A percentile compares a stretch with the other conserved stretches of the same genome.
These are phyloP conservation scores for Xerocomus minutiporus DNA, from an alignment of 1,284 basidiomycete genomes.

Conservation along the genomic window DNA sequence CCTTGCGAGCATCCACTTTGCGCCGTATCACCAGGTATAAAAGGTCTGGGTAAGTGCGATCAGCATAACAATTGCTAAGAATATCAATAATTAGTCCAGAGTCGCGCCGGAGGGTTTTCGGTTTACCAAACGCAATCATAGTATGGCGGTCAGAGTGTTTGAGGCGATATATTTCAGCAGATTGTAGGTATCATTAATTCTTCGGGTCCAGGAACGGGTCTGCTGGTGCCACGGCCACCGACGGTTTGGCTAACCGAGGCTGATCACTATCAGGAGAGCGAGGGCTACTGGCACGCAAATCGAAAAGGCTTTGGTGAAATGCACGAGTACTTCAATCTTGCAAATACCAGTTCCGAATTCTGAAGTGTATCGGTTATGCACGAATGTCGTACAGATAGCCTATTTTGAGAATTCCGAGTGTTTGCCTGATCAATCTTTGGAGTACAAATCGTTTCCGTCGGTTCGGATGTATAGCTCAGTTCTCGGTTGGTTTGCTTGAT, in stretches of 20 bases:
- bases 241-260: constrained; percentile 2
- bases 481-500: too few species aligned
- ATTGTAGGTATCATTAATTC: constrained; percentile 53
- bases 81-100: not conserved
- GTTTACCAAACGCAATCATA: constrained; percentile 41
- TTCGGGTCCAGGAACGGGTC: constrained; percentile 46
- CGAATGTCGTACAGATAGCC: too few species aligned
- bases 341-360: too few species aligned
- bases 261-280: not conserved
- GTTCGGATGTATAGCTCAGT: too few species aligned
- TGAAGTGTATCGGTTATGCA: too few species aligned
- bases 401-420: too few species aligned
- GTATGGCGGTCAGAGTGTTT: constrained; percentile 43
- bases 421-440: too few species aligned
- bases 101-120: not conserved
- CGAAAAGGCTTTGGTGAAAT: not conserved
- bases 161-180: constrained; percentile 59
- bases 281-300: not conserved
- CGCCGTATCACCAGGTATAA: constrained; percentile 46
- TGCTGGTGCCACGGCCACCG: not conserved
- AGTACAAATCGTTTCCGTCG: too few species aligned
- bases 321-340: not conserved
- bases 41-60: constrained; percentile 50
- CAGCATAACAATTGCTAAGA: constrained; percentile 36
- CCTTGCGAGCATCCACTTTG: constrained; percentile 61